A percentile compares a stretch with the other conserved stretches of the same genome.
These are phyloP conservation scores for Penicillium subrubescens DNA, from an alignment of 495 filamentous ascomycete genomes.

Conservation along the genomic window DNA sequence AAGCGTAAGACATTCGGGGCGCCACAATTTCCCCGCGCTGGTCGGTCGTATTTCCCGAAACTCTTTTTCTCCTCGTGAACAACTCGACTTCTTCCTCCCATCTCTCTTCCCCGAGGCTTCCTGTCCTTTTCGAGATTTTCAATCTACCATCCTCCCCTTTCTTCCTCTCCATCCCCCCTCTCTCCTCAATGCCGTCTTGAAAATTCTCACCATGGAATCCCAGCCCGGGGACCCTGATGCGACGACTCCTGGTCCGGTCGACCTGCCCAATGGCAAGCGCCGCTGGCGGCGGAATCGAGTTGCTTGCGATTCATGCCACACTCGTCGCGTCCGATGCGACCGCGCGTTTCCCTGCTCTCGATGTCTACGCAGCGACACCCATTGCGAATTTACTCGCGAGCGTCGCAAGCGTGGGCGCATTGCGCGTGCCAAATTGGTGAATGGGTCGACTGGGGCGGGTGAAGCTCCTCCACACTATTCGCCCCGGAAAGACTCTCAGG, in stretches of 20 bases:
- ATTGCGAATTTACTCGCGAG: slow-evolving; percentile 50
- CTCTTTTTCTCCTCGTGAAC: not conserved
- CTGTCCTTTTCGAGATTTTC: not conserved
- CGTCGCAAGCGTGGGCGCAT: slow-evolving; percentile 50
- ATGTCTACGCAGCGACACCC: slow-evolving; percentile 46
- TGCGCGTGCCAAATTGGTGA: slow-evolving; percentile 35
- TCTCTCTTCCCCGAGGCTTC: not conserved
- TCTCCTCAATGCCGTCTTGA: slow-evolving; percentile 30
- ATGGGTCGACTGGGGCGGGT: slow-evolving; percentile 5
- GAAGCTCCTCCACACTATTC: slow-evolving; percentile 4
- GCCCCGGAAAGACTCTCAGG: slow-evolving; percentile 15
- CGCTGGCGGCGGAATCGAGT: slow-evolving; percentile 51
- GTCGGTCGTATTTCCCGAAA: not conserved
- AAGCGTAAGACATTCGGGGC: slow-evolving; percentile 1
- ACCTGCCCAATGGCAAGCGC: slow-evolving; percentile 42
- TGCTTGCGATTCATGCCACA: slow-evolving; percentile 50
- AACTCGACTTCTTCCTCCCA: not conserved
- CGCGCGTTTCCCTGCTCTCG: slow-evolving; percentile 51
- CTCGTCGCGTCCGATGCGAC: slow-evolving; percentile 51
- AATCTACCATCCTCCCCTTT: not conserved
- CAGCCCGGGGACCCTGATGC: slow-evolving; percentile 34
- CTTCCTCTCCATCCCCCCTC: not conserved
- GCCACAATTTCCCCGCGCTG: slow-evolving; percentile 20
- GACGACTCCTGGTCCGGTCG: slow-evolving; percentile 27
- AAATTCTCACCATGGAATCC: slow-evolving; percentile 32